phyloP scores from a whole-genome alignment of 768 basidiomycete genomes.

The Chiua virens region DNA sequence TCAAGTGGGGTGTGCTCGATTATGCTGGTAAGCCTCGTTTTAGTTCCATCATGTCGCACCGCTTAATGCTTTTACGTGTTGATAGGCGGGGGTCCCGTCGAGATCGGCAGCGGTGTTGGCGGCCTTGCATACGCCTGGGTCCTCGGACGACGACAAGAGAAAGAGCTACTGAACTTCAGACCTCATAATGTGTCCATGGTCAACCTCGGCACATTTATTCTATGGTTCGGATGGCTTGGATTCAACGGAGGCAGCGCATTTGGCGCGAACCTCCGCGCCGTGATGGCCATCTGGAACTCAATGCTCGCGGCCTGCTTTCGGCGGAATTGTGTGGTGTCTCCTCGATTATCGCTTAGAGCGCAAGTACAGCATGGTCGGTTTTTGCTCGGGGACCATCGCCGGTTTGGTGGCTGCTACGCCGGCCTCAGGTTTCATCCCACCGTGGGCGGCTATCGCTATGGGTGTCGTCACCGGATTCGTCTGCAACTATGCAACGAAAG shows the following conservation, averaged over 20 bases:
- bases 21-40: constrained; percentile 65
- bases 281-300: constrained; percentile 85
- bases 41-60: neutral
- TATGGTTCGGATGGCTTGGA: constrained; percentile 89
- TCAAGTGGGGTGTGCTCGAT: constrained; percentile 81
- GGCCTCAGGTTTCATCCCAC: constrained; percentile 75
- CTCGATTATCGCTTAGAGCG: constrained; percentile 78
- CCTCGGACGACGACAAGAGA: constrained; percentile 76
- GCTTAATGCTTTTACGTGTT: neutral
- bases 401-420: constrained; percentile 90
- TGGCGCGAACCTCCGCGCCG: constrained; percentile 83
- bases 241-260: constrained; percentile 92
- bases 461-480: constrained; percentile 70
- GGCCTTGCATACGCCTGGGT: constrained; percentile 87
- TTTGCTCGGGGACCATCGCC: constrained; percentile 86
- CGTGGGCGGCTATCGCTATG: constrained; percentile 75
- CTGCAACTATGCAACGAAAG: constrained; percentile 84
- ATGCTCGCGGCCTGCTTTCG: constrained; percentile 84
- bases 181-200: constrained; percentile 88
- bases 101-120: constrained; percentile 82
- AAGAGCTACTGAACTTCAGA: constrained; percentile 74
- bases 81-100: constrained; percentile 81
- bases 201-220: constrained; percentile 78
- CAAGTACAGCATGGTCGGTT: constrained; percentile 88
- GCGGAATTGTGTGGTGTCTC: constrained; percentile 80